phyloP scores from a whole-genome alignment of 106 monocot species.

The Platanthera guangdongensis region DNA sequence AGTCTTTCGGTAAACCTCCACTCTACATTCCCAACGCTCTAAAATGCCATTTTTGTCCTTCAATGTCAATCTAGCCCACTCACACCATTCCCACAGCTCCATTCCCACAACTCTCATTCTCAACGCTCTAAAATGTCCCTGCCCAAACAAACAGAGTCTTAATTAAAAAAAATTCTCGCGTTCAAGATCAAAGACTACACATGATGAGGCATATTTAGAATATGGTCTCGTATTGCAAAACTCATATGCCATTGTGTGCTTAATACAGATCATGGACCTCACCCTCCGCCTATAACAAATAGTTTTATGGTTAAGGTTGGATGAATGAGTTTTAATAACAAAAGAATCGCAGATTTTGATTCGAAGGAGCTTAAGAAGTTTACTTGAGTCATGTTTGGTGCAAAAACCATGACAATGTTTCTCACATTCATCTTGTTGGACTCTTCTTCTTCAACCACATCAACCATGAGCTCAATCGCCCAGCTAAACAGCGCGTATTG shows the following conservation, averaged over 20 bases:
- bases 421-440: constrained; percentile 22
- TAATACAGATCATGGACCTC: neutral
- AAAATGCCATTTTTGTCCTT: too few relatives aligned
- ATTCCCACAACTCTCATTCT: too few relatives aligned
- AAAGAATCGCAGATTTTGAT: neutral
- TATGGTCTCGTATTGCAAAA: neutral
- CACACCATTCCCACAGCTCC: too few relatives aligned
- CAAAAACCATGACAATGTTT: constrained; percentile 26
- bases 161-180: too few relatives aligned
- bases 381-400: constrained; percentile 26
- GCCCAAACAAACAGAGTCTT: too few relatives aligned
- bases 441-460: constrained; percentile 18
- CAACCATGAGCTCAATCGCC: constrained; percentile 22
- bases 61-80: too few relatives aligned
- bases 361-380: neutral
- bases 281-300: neutral
- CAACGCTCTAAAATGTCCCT: too few relatives aligned
- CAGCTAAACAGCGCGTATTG: constrained; percentile 18
- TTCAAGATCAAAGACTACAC: too few relatives aligned
- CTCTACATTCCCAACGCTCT: too few relatives aligned
- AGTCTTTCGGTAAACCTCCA: too few relatives aligned
- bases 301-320: neutral
- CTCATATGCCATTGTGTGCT: neutral
- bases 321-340: neutral
- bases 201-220: too few relatives aligned